Evolutionary conservation across 1,284 basidiomycete species (phyloP).

Genomic region (Laetiporus sulphureus): DNA sequence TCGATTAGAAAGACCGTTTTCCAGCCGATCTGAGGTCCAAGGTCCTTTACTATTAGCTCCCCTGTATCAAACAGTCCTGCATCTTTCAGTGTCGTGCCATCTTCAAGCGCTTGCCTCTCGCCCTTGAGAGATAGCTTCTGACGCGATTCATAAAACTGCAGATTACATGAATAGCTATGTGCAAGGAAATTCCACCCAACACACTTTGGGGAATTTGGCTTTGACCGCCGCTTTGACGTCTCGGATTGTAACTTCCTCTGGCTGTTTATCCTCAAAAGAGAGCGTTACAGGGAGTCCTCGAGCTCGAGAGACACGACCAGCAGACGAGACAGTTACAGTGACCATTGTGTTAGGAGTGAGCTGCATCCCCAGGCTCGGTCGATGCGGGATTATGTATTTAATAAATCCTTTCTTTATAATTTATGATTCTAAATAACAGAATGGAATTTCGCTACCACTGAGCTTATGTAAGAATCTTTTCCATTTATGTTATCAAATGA

Average conservation of each 20-base stretch:
- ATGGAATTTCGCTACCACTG: not conserved
- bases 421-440: no score
- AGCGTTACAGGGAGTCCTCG: slow-evolving; percentile 50
- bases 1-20: slow-evolving; percentile 81
- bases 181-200: not conserved
- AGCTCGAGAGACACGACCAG: slow-evolving; percentile 37
- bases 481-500: no score
- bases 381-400: not conserved
- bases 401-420: not conserved
- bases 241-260: slow-evolving; percentile 42
- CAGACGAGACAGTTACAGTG: slow-evolving; percentile 2
- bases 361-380: not conserved
- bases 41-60: slow-evolving; percentile 75
- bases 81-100: slow-evolving; percentile 54
- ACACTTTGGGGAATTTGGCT: slow-evolving; percentile 52
- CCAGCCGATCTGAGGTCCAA: slow-evolving; percentile 87
- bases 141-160: slow-evolving; percentile 61
- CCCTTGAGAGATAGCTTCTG: slow-evolving; percentile 68
- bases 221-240: slow-evolving; percentile 58
- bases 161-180: no score
- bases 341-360: slow-evolving; percentile 1
- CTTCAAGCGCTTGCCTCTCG: slow-evolving; percentile 54
- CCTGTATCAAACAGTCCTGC: slow-evolving; percentile 52
- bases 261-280: slow-evolving; percentile 41
- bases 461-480: not conserved